Evolutionary conservation across 345 rosid genomes (phyloP).

Genomic region (Cardiospermum halicacabum): DNA sequence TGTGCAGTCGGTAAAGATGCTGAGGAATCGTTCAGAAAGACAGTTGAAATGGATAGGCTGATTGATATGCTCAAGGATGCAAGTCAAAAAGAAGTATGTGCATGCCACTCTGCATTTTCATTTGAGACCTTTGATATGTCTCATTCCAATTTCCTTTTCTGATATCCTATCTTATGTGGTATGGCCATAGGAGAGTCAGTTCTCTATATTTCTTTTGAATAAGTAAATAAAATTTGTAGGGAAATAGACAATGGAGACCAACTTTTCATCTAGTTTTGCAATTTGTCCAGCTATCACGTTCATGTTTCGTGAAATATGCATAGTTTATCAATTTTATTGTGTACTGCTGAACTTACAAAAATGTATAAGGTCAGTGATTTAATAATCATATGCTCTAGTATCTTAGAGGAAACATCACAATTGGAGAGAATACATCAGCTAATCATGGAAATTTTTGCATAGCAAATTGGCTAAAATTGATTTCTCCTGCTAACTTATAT

Average conservation of each 20-base stretch:
- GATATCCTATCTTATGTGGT: not conserved
- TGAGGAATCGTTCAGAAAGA: slow-evolving; percentile 86
- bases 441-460: not conserved
- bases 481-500: not conserved
- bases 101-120: not conserved
- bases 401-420: not conserved
- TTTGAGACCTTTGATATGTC: not conserved
- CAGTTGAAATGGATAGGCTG: slow-evolving; percentile 75
- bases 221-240: not conserved
- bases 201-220: not conserved
- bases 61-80: slow-evolving; percentile 75
- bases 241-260: not conserved
- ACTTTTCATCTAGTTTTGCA: not conserved
- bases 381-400: not conserved
- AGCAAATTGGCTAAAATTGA: not conserved
- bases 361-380: not conserved
- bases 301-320: not conserved
- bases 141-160: not conserved
- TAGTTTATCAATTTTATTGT: not conserved
- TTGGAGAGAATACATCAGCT: not conserved
- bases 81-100: slow-evolving; percentile 61
- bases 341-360: not conserved
- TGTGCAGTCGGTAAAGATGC: slow-evolving; percentile 79
- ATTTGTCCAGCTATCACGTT: not conserved
- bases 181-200: not conserved